Evolutionary conservation across 208 protist genomes (phyloP).

Genomic region (Lotmaria passim): DNA sequence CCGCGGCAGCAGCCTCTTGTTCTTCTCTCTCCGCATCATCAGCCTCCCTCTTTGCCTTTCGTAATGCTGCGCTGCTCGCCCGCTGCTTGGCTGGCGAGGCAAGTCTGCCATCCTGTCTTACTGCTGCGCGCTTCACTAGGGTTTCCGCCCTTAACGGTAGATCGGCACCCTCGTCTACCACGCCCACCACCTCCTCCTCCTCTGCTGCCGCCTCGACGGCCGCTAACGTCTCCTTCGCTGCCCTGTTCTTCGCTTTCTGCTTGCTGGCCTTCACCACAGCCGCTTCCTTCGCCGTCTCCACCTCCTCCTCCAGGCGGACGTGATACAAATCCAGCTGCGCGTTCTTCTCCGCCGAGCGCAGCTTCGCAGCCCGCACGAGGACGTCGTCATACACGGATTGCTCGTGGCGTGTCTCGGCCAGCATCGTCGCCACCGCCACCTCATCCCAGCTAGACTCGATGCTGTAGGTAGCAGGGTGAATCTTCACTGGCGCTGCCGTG

Average conservation of each 20-base stretch:
- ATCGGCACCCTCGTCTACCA: too few relatives aligned
- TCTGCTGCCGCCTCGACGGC: too few relatives aligned
- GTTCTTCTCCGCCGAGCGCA: slow-evolving; percentile 43
- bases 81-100: not conserved
- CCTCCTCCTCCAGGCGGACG: slow-evolving; percentile 3
- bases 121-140: not conserved
- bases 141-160: too few relatives aligned
- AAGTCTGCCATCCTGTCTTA: not conserved
- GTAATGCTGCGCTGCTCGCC: not conserved
- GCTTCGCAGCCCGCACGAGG: slow-evolving; percentile 49
- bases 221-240: too few relatives aligned
- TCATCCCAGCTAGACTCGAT: slow-evolving; percentile 52
- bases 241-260: too few relatives aligned
- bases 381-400: slow-evolving; percentile 85
- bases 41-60: not conserved
- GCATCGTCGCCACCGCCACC: slow-evolving; percentile 60
- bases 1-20: too few relatives aligned
- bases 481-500: slow-evolving; percentile 2
- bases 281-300: not conserved
- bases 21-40: too few relatives aligned
- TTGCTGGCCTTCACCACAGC: not conserved
- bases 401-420: slow-evolving; percentile 59
- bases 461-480: slow-evolving; percentile 53
- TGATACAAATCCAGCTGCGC: slow-evolving; percentile 26
- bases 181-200: too few relatives aligned